Conservation (phyloP, 495 filamentous ascomycete genomes). For the Annulohypoxylon maeteangense region DNA sequence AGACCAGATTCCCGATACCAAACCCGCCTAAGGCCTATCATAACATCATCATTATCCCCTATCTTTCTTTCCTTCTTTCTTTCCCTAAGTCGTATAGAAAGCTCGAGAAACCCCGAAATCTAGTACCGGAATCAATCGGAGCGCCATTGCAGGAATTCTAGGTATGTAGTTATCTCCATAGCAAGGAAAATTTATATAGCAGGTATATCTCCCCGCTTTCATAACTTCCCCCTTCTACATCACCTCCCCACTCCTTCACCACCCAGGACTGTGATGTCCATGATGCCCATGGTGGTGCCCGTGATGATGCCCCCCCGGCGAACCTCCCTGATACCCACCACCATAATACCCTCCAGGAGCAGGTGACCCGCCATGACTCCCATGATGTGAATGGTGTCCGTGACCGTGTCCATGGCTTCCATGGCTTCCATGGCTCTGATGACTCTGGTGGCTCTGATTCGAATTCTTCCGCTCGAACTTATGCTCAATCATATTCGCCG, state of each 20-base stretch:
- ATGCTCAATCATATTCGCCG: slow-evolving; percentile 64
- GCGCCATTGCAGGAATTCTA: slow-evolving; percentile 6
- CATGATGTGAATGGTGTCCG: slow-evolving; percentile 8
- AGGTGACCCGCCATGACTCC: not conserved
- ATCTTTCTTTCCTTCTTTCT: not conserved
- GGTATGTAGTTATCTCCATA: not conserved
- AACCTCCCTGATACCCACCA: slow-evolving; percentile 33
- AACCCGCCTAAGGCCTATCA: slow-evolving; percentile 1
- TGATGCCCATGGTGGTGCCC: slow-evolving; percentile 18
- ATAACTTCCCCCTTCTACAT: not conserved
- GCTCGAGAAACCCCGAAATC: not conserved
- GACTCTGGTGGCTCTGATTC: slow-evolving; percentile 9
- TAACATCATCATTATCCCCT: not conserved
- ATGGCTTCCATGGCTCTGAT: too few species aligned
- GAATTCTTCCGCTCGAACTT: slow-evolving; percentile 54
- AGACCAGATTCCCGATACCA: not conserved
- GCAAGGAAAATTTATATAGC: not conserved
- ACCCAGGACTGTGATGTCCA: slow-evolving; percentile 16
- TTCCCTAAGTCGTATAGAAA: not conserved
- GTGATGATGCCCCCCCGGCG: slow-evolving; percentile 18
- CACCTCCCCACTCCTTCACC: slow-evolving; percentile 2
- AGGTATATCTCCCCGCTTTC: not conserved
- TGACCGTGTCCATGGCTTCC: slow-evolving; percentile 15
- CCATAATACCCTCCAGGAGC: slow-evolving; percentile 13
- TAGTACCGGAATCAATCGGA: not conserved